Percentiles rank a stretch among this genome's conserved stretches.
Conservation (phyloP, 192 early-diverging fungal genomes). For the Borealophlyctis nickersoniae region DNA sequence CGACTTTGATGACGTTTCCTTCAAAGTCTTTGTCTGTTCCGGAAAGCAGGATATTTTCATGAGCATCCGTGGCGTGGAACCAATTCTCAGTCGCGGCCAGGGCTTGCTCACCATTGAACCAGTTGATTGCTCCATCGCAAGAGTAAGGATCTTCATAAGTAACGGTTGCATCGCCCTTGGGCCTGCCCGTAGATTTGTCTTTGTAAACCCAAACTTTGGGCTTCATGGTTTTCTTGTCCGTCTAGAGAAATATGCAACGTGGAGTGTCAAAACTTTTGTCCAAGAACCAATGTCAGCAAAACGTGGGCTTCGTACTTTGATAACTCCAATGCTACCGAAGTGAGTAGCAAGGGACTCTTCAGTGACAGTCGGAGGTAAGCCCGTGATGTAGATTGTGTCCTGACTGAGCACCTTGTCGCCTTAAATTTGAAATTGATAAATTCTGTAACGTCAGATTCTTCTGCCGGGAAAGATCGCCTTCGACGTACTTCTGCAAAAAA, state of each 20-base stretch:
- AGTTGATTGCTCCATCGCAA: conserved; percentile 67
- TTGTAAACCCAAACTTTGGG: conserved; percentile 73
- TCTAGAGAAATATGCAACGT: conserved; percentile 26
- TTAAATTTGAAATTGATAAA: conserved; percentile 3
- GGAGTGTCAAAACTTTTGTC: conserved; percentile 14
- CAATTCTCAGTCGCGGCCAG: conserved; percentile 1
- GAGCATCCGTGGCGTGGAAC: not conserved
- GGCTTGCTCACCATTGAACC: conserved; percentile 56
- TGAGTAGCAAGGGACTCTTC: conserved; percentile 58
- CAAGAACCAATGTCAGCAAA: too few species aligned
- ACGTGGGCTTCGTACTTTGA: conserved; percentile 45
- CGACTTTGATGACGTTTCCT: conserved; percentile 57
- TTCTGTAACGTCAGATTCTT: not conserved
- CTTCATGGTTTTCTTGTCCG: conserved; percentile 56
- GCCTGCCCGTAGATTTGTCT: conserved; percentile 57
- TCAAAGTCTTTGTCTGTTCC: conserved; percentile 50
- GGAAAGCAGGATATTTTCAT: not conserved
- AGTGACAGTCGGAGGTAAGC: conserved; percentile 56
- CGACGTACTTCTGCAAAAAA: too few species aligned
- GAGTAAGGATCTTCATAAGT: conserved; percentile 74
- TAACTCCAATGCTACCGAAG: conserved; percentile 69
- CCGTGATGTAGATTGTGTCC: conserved; percentile 72
- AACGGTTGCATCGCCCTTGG: conserved; percentile 77
- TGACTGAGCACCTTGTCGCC: conserved; percentile 37
- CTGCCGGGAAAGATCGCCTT: too few species aligned